Conservation (phyloP, 1,284 basidiomycete species). For the Cystobasidium pallidum region DNA sequence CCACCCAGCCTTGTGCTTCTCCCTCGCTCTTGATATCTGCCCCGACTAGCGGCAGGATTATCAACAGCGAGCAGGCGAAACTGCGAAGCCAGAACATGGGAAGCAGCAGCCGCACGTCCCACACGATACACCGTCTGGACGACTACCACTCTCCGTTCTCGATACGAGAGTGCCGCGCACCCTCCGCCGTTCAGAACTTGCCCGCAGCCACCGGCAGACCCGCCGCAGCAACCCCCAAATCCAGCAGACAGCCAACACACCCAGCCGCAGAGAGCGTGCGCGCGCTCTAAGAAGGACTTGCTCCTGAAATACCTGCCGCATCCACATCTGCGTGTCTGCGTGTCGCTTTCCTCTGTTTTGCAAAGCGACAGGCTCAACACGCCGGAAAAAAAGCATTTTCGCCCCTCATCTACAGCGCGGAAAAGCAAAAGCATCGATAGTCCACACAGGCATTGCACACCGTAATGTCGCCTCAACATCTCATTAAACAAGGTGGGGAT, state of each 20-base stretch:
- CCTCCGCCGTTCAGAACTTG: not conserved
- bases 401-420: conserved; percentile 10
- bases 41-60: too few relatives aligned
- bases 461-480: not conserved
- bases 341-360: not conserved
- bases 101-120: conserved; percentile 2
- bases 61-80: conserved; percentile 12
- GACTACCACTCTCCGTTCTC: conserved; percentile 11
- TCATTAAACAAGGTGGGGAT: not conserved
- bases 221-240: not conserved
- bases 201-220: too few relatives aligned
- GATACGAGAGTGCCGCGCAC: not conserved
- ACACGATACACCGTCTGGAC: not conserved
- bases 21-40: too few relatives aligned
- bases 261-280: conserved; percentile 23
- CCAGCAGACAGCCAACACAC: not conserved
- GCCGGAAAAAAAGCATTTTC: conserved; percentile 9
- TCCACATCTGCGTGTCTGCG: not conserved
- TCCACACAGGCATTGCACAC: not conserved
- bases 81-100: conserved; percentile 9
- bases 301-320: not conserved
- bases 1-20: not conserved
- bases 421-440: not conserved
- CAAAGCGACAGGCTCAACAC: not conserved
- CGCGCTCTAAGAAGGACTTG: not conserved